Percentiles rank a stretch among this genome's conserved stretches.
These are phyloP conservation scores for Plasmodium vivax DNA, from an alignment of 169 alveolate species.

Conservation along the genomic window DNA sequence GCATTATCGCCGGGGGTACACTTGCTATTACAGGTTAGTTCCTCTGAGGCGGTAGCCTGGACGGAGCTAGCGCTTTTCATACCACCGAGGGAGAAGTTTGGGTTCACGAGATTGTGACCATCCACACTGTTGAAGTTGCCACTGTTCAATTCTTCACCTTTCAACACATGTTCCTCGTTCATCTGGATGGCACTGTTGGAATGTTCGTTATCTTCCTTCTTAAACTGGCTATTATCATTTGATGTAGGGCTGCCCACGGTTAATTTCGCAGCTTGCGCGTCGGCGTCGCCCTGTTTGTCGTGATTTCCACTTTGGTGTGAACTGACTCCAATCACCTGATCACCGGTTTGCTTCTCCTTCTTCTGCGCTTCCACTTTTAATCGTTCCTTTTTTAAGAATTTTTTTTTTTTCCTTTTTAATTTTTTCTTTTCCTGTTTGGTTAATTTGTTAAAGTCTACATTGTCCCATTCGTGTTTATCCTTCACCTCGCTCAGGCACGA, in stretches of 20 bases:
- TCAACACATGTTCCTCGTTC: neutral
- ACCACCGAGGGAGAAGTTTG: neutral
- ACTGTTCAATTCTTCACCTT: neutral
- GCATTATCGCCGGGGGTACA: neutral
- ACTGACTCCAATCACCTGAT: neutral
- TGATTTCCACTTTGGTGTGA: neutral
- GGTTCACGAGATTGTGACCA: neutral
- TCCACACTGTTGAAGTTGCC: neutral
- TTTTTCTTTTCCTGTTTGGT: conserved; percentile 42
- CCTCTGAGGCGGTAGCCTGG: neutral
- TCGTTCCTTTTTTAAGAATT: conserved; percentile 30
- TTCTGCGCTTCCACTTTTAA: conserved; percentile 18
- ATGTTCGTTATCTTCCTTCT: conserved; percentile 51
- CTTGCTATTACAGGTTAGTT: neutral
- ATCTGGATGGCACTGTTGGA: neutral
- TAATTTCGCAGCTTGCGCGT: neutral
- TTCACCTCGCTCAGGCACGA: conserved; percentile 9
- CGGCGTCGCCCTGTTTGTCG: neutral
- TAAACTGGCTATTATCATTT: conserved; percentile 18
- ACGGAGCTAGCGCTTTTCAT: neutral
- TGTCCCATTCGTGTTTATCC: conserved; percentile 26
- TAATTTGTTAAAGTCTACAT: conserved; percentile 22
- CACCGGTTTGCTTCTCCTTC: neutral
- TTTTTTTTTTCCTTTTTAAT: conserved; percentile 48
- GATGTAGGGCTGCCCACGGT: neutral